Evolutionary conservation across 371 early-diverging fungal species (phyloP).

Genomic region (Mortierella polycephala): DNA sequence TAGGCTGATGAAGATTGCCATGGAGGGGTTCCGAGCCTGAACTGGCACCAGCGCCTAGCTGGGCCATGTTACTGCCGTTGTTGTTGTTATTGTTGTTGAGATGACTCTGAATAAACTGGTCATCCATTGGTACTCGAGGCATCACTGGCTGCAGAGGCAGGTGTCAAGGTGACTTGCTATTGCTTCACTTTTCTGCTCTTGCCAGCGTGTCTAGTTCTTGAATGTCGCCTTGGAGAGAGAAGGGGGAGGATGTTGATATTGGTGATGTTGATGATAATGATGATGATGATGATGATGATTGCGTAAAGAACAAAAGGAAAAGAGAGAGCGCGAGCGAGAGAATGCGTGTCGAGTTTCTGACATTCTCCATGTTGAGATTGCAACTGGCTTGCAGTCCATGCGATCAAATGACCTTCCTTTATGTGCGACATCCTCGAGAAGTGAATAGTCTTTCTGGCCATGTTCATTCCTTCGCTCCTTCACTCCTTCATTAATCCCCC

Average conservation of each 20-base stretch:
- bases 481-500: neutral
- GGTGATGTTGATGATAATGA: slow-evolving; percentile 10
- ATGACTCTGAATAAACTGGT: slow-evolving; percentile 47
- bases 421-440: neutral
- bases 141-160: slow-evolving; percentile 16
- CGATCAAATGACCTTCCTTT: slow-evolving; percentile 13
- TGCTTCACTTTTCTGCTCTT: no score
- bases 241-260: slow-evolving; percentile 4
- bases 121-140: slow-evolving; percentile 52
- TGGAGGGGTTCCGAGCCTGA: slow-evolving; percentile 15
- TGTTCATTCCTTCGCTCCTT: neutral
- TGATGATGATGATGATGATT: neutral
- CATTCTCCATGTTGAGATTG: neutral
- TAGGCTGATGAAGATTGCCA: slow-evolving; percentile 48
- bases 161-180: neutral
- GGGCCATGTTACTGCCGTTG: slow-evolving; percentile 16
- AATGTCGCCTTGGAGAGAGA: neutral
- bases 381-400: slow-evolving; percentile 10
- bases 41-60: slow-evolving; percentile 17
- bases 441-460: neutral
- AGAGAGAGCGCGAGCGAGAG: neutral
- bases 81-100: slow-evolving; percentile 10
- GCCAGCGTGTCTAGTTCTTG: neutral
- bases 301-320: neutral
- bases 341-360: neutral